Evolutionary conservation across 2,329 filamentous ascomycete genomes (phyloP).

Genomic region (Calonectria fujianensis): DNA sequence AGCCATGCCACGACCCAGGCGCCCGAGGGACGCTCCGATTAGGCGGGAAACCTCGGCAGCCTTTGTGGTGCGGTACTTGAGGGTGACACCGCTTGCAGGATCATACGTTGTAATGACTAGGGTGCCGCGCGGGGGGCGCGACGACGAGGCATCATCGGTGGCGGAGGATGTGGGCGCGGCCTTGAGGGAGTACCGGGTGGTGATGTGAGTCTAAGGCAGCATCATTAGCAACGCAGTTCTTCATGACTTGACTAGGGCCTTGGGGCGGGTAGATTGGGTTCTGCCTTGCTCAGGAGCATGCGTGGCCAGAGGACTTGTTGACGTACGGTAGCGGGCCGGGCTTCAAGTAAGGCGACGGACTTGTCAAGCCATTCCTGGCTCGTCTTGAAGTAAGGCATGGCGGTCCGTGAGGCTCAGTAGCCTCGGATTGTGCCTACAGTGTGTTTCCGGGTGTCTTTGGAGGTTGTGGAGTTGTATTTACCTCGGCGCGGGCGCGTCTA

Average conservation of each 20-base stretch:
- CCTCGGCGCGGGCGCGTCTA: neutral
- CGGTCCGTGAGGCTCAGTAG: neutral
- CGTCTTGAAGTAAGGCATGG: slow-evolving; percentile 88
- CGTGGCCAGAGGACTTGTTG: neutral
- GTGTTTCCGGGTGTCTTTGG: neutral
- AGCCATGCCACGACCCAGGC: slow-evolving; percentile 82
- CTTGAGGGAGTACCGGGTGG: slow-evolving; percentile 90
- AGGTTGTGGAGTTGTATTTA: neutral
- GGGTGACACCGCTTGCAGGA: slow-evolving; percentile 84
- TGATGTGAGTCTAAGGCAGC: slow-evolving; percentile 84
- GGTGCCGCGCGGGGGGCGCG: slow-evolving; percentile 76
- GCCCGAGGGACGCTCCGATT: slow-evolving; percentile 82
- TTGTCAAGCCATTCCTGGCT: slow-evolving; percentile 95
- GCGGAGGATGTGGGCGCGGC: slow-evolving; percentile 59
- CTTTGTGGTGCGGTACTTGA: slow-evolving; percentile 95
- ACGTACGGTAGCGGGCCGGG: slow-evolving; percentile 87
- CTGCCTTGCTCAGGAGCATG: neutral
- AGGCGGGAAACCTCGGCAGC: slow-evolving; percentile 91
- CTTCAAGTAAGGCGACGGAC: slow-evolving; percentile 88
- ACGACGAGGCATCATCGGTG: slow-evolving; percentile 53
- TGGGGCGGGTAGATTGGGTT: neutral
- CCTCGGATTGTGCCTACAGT: no score
- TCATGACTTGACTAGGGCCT: neutral
- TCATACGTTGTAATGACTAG: slow-evolving; percentile 94
- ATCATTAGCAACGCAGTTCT: neutral